Conservation (phyloP, 176 grass and related monocot genomes). For the Cenchrus americanus region DNA sequence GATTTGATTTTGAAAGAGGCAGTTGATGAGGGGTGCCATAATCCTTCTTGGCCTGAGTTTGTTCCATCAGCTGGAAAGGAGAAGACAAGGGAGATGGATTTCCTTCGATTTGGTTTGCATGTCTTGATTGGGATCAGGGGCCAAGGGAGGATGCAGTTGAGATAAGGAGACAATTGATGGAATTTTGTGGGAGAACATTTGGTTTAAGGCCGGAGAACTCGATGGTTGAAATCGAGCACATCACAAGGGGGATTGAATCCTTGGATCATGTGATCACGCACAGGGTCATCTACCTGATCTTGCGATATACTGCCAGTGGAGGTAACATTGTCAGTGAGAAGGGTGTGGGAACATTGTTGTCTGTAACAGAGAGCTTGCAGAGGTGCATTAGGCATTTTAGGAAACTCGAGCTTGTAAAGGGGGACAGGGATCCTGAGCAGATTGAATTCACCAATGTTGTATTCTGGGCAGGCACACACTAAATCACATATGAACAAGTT, state of each 20-base stretch:
- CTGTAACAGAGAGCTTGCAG: slow-evolving; percentile 79
- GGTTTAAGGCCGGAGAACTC: slow-evolving; percentile 81
- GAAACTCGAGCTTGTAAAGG: slow-evolving; percentile 91
- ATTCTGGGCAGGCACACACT: slow-evolving; percentile 91
- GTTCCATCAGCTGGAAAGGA: slow-evolving; percentile 66
- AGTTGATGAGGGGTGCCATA: slow-evolving; percentile 73
- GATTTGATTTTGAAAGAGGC: slow-evolving; percentile 83
- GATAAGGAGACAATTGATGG: slow-evolving; percentile 72
- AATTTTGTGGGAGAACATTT: slow-evolving; percentile 76
- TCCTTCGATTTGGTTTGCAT: slow-evolving; percentile 75
- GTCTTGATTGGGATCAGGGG: slow-evolving; percentile 85
- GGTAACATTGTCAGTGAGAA: slow-evolving; percentile 84
- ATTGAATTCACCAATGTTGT: slow-evolving; percentile 80
- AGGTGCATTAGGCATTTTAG: slow-evolving; percentile 89
- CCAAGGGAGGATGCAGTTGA: slow-evolving; percentile 78
- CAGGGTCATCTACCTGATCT: slow-evolving; percentile 87
- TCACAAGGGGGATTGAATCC: slow-evolving; percentile 92
- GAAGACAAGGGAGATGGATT: slow-evolving; percentile 93
- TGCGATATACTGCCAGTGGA: slow-evolving; percentile 79
- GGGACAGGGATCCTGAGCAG: slow-evolving; percentile 85
- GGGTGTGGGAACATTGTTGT: slow-evolving; percentile 80
- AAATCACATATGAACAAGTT: slow-evolving; percentile 99
- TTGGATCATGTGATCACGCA: slow-evolving; percentile 87
- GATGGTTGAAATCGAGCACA: slow-evolving; percentile 89
- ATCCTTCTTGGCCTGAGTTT: slow-evolving; percentile 95